Conservation (phyloP, 2,329 filamentous ascomycete genomes). For the Neonectria hederae region DNA sequence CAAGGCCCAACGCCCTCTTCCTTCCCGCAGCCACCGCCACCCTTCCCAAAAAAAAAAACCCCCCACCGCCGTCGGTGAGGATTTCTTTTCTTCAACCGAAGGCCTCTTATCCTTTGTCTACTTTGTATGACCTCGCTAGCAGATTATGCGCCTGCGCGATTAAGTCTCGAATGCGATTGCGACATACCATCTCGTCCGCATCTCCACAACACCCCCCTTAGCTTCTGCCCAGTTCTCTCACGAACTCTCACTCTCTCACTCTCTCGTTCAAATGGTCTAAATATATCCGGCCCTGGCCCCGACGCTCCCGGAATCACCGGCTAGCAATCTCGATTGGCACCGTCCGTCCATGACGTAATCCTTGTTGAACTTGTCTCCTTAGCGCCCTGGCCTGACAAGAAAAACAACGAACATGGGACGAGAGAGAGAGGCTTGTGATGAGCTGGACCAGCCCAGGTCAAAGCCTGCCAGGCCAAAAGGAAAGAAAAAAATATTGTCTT, state of each 20-base stretch:
- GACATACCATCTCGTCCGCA: background rate
- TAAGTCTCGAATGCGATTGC: background rate
- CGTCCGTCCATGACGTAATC: slow-evolving; percentile 36
- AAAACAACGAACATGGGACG: slow-evolving; percentile 33
- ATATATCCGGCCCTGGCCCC: slow-evolving; percentile 11
- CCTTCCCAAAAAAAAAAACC: background rate
- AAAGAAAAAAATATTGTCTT: background rate
- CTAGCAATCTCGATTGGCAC: slow-evolving; percentile 26
- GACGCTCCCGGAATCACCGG: slow-evolving; percentile 26
- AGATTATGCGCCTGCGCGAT: background rate
- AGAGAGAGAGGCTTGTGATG: slow-evolving; percentile 7
- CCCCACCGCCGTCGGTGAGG: background rate
- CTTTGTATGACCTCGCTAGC: background rate
- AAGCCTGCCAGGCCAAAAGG: background rate
- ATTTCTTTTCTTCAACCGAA: background rate
- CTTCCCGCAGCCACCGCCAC: slow-evolving; percentile 22
- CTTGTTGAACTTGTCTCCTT: slow-evolving; percentile 5
- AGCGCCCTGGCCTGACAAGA: slow-evolving; percentile 24
- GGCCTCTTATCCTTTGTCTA: background rate
- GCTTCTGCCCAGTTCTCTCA: background rate
- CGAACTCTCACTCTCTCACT: background rate
- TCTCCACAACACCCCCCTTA: background rate
- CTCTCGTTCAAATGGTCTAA: slow-evolving; percentile 8
- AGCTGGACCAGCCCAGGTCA: slow-evolving; percentile 6
- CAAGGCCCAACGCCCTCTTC: slow-evolving; percentile 3